These are phyloP conservation scores for Calocybe cyanea DNA, from an alignment of 768 basidiomycete genomes.

Conservation along the genomic window DNA sequence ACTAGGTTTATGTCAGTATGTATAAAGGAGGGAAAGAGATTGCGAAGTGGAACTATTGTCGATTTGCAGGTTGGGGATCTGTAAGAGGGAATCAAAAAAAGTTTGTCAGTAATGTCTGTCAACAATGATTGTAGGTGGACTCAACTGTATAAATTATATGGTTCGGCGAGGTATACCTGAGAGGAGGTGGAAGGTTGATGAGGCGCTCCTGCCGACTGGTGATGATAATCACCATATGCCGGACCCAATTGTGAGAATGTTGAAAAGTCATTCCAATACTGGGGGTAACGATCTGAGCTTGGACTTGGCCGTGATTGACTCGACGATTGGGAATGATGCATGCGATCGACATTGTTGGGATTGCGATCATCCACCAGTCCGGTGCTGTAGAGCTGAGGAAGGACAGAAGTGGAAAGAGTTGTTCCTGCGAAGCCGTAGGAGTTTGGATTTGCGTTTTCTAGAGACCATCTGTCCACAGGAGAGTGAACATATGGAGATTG, in stretches of 20 bases:
- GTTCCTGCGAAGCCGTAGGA: constrained; percentile 36
- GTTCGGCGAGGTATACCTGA: constrained; percentile 22
- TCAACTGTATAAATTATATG: constrained; percentile 24
- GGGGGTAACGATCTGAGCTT: constrained; percentile 42
- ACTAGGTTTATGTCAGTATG: no score
- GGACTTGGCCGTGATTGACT: neutral
- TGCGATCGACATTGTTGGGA: constrained; percentile 3
- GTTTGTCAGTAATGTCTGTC: neutral
- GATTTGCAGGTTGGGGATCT: neutral
- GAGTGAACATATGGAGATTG: neutral
- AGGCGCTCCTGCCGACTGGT: constrained; percentile 10
- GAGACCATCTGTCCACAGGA: constrained; percentile 40
- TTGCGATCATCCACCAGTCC: constrained; percentile 54
- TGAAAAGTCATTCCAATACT: constrained; percentile 56
- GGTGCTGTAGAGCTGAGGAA: constrained; percentile 74
- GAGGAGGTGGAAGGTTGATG: constrained; percentile 11
- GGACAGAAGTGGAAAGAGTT: constrained; percentile 67
- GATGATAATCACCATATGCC: constrained; percentile 30
- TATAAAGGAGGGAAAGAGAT: no score
- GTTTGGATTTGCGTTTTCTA: constrained; percentile 22
- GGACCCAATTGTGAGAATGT: constrained; percentile 46
- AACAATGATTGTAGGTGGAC: neutral
- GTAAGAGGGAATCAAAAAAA: neutral
- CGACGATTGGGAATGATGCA: neutral
- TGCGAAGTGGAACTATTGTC: constrained; percentile 3